Base-by-base conservation (phyloP, 2,329 filamentous ascomycete genomes). In the Chaetomiaceae sp. region DNA sequence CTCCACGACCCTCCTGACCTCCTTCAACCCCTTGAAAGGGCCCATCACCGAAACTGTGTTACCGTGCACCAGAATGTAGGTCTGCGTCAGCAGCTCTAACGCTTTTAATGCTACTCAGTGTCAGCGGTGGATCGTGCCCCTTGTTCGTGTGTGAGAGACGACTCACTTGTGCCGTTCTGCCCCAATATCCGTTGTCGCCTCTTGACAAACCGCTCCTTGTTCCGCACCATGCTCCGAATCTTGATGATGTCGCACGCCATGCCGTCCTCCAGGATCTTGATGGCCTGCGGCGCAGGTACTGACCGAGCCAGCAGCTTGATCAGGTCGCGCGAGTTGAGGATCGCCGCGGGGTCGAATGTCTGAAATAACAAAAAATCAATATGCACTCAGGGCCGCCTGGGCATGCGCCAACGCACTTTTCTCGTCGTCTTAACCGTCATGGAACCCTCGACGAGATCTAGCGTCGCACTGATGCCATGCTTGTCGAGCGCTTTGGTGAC, bases 351-450 rank as follows among this genome's bases (percentile, higher is more conserved):
- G 62, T 98, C 93, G 64, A 76, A 95, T 3, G 89, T 95, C 66
- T 59, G 32, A 19, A 17, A 80, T 3, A 10, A 15, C 4, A 9
- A 30, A 46, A 30, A 48, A 42, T 8, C 41, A 12, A 24, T 42
- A 9, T 14, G 10, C 7, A 17, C 14, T 24, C 8, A n/a, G 14
- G n/a, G 29, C 29, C 6, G 10, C 8, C n/a, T 14, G 7, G 29
- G 14, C 29, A 7, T 6, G 22, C 6, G 1, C 7, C n/a, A 10
- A 2, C 73, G 87, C 37, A 85, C 89, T 65, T 90, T 90, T 57
- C 86, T 77, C 5, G 91, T 97, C 19, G 93, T 97, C 69, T 91
- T 94, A 55, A 97, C 91, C 0, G 86, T 90, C 91, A 97, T 97
- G 64, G 83, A 88, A 62, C 93, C 93, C 65, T 97, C 90, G 4